These are phyloP conservation scores for Solanum dulcamara DNA, from an alignment of 257 asterid genomes.

Conservation along the genomic window DNA sequence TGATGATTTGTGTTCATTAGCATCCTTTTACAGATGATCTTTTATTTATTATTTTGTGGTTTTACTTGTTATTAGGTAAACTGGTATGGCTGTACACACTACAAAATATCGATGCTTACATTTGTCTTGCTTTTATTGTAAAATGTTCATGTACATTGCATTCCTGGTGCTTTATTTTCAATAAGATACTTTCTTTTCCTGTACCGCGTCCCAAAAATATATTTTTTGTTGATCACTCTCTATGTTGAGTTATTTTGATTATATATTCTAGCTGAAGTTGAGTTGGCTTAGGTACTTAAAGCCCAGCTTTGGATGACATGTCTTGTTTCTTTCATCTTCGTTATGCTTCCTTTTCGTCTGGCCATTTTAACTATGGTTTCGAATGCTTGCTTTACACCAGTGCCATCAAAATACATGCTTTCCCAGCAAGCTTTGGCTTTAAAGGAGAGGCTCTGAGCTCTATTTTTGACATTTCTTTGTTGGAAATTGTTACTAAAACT, in stretches of 20 bases:
- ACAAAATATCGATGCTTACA: too few species aligned
- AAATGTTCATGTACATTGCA: too few species aligned
- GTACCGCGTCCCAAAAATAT: too few species aligned
- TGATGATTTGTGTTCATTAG: neutral
- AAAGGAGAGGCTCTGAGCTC: slow-evolving; percentile 88
- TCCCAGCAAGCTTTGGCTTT: slow-evolving; percentile 39
- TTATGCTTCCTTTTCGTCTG: neutral
- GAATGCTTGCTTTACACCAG: slow-evolving; percentile 27
- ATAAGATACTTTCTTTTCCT: too few species aligned
- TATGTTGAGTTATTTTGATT: neutral
- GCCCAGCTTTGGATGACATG: neutral
- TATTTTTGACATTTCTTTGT: slow-evolving; percentile 65
- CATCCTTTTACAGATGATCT: too few species aligned
- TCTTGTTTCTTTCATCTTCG: neutral
- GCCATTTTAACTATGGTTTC: neutral
- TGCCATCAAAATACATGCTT: slow-evolving; percentile 52
- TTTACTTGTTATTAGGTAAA: too few species aligned
- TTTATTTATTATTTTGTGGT: too few species aligned
- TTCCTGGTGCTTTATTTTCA: too few species aligned
- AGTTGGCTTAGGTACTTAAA: neutral
- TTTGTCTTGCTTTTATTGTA: too few species aligned
- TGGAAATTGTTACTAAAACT: slow-evolving; percentile 73
- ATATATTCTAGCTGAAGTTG: neutral
- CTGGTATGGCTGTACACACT: too few species aligned
- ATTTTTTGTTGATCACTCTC: too few species aligned